phyloP scores from a whole-genome alignment of 2,329 filamentous ascomycete species.

The Mycogone perniciosa region DNA sequence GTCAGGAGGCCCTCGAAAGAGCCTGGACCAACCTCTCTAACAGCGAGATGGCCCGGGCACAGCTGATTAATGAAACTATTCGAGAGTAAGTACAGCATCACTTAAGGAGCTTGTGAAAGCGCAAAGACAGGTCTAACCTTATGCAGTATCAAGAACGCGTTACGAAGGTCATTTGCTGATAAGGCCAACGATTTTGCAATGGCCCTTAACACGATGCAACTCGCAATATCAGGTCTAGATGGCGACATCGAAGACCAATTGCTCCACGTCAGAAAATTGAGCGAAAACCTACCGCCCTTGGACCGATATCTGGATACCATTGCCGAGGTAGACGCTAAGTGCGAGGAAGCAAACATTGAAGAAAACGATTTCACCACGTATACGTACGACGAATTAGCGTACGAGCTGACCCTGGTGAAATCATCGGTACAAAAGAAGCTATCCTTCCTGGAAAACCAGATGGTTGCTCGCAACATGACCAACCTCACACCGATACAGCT shows the following conservation, averaged over 20 bases:
- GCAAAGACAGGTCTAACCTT: slow-evolving; percentile 23
- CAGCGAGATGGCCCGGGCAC: slow-evolving; percentile 80
- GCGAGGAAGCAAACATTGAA: slow-evolving; percentile 93
- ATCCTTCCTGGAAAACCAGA: slow-evolving; percentile 94
- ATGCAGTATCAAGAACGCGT: slow-evolving; percentile 80
- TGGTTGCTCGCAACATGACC: slow-evolving; percentile 97
- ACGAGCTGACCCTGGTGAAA: slow-evolving; percentile 87
- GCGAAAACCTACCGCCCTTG: slow-evolving; percentile 79
- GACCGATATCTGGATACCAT: slow-evolving; percentile 88
- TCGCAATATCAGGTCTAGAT: slow-evolving; percentile 94
- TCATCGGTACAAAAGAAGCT: slow-evolving; percentile 93
- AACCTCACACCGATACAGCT: slow-evolving; percentile 97
- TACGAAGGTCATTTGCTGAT: slow-evolving; percentile 89
- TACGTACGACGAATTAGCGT: slow-evolving; percentile 91
- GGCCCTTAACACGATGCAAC: slow-evolving; percentile 87
- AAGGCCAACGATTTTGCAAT: slow-evolving; percentile 98
- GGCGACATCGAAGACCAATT: slow-evolving; percentile 95
- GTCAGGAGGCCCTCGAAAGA: slow-evolving; percentile 71
- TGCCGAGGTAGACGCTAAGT: slow-evolving; percentile 77
- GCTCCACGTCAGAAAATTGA: slow-evolving; percentile 76
- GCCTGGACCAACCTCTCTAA: slow-evolving; percentile 77
- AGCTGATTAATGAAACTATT: slow-evolving; percentile 96
- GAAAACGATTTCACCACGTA: slow-evolving; percentile 99
- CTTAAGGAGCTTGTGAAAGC: neutral
- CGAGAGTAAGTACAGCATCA: slow-evolving; percentile 59